A percentile compares a stretch with the other conserved stretches of the same genome.
Evolutionary conservation across 169 alveolate genomes (phyloP).

Genomic region (Toxoplasma gondii): DNA sequence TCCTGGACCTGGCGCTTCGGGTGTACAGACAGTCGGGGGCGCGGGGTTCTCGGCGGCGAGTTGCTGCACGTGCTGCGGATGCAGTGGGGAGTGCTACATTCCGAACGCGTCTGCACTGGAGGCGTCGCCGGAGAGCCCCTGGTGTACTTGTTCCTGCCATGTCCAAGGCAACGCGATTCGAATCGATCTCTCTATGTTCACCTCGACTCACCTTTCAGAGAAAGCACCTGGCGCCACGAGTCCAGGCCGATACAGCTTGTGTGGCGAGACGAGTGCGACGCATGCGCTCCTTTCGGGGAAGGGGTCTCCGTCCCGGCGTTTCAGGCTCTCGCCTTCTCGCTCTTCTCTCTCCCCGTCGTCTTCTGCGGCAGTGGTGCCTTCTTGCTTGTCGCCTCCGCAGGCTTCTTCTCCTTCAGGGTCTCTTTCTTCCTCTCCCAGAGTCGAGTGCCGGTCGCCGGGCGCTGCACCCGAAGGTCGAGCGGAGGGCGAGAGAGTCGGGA

Average conservation of each 20-base stretch:
- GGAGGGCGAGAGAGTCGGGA: neutral
- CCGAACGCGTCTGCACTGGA: conserved; percentile 12
- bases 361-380: neutral
- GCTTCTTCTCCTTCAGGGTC: neutral
- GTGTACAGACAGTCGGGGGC: neutral
- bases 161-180: neutral
- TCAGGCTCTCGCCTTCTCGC: neutral
- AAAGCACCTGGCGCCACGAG: neutral
- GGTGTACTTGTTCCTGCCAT: conserved; percentile 1
- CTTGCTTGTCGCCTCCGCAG: neutral
- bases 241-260: neutral
- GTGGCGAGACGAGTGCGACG: neutral
- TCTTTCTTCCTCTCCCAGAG: neutral
- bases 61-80: neutral
- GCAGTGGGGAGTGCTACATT: neutral
- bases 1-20: neutral
- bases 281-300: neutral
- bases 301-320: neutral
- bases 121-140: neutral
- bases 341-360: too few relatives aligned
- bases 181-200: neutral
- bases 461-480: neutral
- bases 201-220: neutral
- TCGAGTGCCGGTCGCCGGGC: neutral
- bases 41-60: neutral